Evolutionary conservation across 805 yeast species (phyloP), one percentile per base, ranked within the genome.

Genomic region (Tetrapisispora pingtungensis): DNA sequence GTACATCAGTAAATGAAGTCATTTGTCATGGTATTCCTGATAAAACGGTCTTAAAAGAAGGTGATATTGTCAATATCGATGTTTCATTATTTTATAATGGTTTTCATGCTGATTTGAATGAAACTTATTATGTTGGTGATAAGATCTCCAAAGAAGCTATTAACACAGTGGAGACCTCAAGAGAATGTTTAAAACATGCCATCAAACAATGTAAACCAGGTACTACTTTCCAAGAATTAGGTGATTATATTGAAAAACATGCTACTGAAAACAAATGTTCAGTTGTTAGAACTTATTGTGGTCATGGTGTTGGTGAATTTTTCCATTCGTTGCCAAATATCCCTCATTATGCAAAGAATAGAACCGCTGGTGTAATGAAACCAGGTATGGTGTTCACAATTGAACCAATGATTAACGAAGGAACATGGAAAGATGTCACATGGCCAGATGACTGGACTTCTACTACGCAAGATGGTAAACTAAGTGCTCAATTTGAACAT

Each of bases 361-460:
- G 90, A 69, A 85, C 96, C 7, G 73, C 89, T 39, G 98, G 98
- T 47, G 80, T 86, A 37, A 89, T 93, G 70, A 86, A 86, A 62
- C 90, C 96, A 19, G 98, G 98, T 19, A 84, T 89, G 82, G 87
- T 85, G 13, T 93, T 93, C 71, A 93, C 98, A 19, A 86, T 93
- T 46, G 98, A 93, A 67, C 98, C 98, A 38, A 93, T 93, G 98
- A 77, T 93, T 53, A 84, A 86, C 60, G 69, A 80, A 51, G 98
- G 98, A 8, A 69, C 82, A 0, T 82, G 77, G 69, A 77, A 77
- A 58, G 97, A 89, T 64, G 66, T 75, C 47, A 71, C 80, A 45
- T 93, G 98, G 98, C 98, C 98, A 3, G 98, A 93, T 64, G 84
- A 86, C 64, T 93, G 98, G 98, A 93, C 98, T 5, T 78, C 95